Evolutionary conservation across 2,329 filamentous ascomycete species (phyloP), one percentile per base, ranked within the genome.

Genomic region (Cladobotryum mycophilum): DNA sequence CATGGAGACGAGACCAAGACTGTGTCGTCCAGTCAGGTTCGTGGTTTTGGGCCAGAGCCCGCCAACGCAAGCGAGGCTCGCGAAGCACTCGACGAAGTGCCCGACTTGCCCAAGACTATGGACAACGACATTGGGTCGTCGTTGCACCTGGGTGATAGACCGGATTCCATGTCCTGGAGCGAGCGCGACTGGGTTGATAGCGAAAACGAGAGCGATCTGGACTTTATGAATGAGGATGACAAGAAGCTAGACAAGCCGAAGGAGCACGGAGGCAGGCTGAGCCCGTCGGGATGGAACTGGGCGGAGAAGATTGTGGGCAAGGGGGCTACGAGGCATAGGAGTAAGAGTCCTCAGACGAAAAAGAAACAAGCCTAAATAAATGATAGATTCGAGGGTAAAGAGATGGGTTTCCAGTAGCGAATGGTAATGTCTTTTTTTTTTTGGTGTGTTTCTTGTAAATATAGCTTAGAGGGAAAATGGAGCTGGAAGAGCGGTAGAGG

Each of bases 1-100:
- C 75, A 83, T n/a, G 88, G 87, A 8, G 75, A 78, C 38, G 86
- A 91, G 68, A 86, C 77, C 15, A 79, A 74, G 55, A 45, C 51
- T 1, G 48, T 53, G 3, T 56, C 51, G 3, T 42, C 52, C 56
- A 61, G 38, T 56, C 44, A 53, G 34, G 45, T 42, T 13, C 42
- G 48, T 5, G 48, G 51, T 3, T 18, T 47, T 20, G 37, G 22
- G 4, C 42, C 38, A 7, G 51, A 53, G 40, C 48, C 51, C n/a
- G 37, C 52, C 9, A 61, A 61, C 1, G 61, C 60, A 25, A 67
- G 60, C 45, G 66, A 69, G 48, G 52, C 58, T 3, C 58, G 60
- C 9, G 66, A 67, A 48, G 75, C 73, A 3, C 63, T 64, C 17
- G 77, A 79, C 49, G 62, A 66, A 38, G 71, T 80, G 4, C 63